Evolutionary conservation across 306 rosid species (phyloP).

Genomic region (Malus orientalis): DNA sequence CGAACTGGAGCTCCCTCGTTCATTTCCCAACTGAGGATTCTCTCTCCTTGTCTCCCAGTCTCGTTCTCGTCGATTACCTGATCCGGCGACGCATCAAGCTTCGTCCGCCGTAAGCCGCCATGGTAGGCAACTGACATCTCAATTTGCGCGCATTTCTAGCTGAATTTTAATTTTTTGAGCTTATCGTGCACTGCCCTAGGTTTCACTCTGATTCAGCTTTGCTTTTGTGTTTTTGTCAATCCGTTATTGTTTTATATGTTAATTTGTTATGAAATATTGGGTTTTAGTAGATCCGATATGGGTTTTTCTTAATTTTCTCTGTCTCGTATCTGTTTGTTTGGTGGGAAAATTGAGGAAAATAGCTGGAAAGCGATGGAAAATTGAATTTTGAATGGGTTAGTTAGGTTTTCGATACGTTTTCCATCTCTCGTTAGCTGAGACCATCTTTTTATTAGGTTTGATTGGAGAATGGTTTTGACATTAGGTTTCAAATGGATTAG

Average conservation of each 20-base stretch:
- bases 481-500: not conserved
- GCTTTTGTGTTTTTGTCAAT: not conserved
- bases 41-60: not conserved
- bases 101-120: conserved; percentile 15
- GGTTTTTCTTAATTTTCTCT: not conserved
- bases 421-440: not conserved
- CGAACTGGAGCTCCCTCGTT: not conserved
- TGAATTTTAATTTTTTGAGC: not conserved
- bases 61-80: conserved; percentile 5
- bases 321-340: not conserved
- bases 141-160: not conserved
- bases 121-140: conserved; percentile 25
- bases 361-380: not conserved
- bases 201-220: not conserved
- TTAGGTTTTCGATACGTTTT: not conserved
- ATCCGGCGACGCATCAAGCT: conserved; percentile 12
- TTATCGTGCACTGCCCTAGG: not conserved
- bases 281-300: conserved; percentile 4
- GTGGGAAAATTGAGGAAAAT: not conserved
- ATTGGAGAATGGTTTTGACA: not conserved
- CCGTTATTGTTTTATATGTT: not conserved
- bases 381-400: not conserved
- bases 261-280: not conserved
- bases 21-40: not conserved
- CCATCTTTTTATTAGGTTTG: not conserved